Evolutionary conservation across 2,329 filamentous ascomycete species (phyloP), one percentile per base, ranked within the genome.

Genomic region (Madurella mycetomatis): DNA sequence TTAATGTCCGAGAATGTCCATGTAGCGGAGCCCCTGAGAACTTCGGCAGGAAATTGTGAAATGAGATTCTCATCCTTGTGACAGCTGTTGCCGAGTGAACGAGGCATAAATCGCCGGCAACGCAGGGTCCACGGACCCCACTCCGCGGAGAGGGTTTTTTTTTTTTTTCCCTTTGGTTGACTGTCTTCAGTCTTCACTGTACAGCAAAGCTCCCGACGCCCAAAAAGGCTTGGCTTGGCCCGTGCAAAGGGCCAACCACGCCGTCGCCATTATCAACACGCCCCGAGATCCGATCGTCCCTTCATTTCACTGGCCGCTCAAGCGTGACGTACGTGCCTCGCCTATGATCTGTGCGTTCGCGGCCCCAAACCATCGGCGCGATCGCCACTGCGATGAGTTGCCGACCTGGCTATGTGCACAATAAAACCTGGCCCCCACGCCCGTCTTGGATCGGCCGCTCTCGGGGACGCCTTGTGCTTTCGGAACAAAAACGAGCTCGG

Each of bases 1-100:
- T 17, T 37, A 54, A 57, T 54, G 45, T 57, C 55, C 55, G 55
- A 57, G 30, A 25, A 42, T 47, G 51, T 41, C 51, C 51, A 41
- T 45, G 46, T 54, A 45, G 51, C 51, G 55, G 40, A 19, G n/a
- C 13, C 47, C 45, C 49, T 52, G 49, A 39, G 49, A 25, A 7
- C 25, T 37, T 9, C 34, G 4, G 34, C n/a, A 15, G 51, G 51
- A 51, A 51, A 42, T 51, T 34, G 40, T 51, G 47, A 53, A 53
- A 49, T 47, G 47, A 37, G 47, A 43, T 30, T 32, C 48, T 51
- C 34, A 43, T 47, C 48, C 11, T 25, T 49, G 46, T 41, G 47
- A 43, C 32, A 52, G 48, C 45, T 30, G 43, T 37, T 37, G 45
- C 50, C 42, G 47, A 46, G 12, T 25, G 25, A 25, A 25, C 25